phyloP scores from a whole-genome alignment of 108 stramenopile genomes.

The Pseudonitzschia delicatissima region DNA sequence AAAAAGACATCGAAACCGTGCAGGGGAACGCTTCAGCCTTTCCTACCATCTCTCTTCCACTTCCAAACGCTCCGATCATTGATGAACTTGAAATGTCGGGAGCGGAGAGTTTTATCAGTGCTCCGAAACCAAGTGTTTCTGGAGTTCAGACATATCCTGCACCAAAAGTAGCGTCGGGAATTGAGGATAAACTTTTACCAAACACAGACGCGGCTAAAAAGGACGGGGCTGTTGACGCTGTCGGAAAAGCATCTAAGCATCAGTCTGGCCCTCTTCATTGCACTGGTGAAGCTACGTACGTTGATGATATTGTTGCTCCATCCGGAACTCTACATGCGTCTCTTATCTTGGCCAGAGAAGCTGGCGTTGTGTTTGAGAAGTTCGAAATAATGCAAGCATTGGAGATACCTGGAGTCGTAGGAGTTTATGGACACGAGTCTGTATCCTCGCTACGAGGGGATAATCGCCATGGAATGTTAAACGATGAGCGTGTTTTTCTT shows the following conservation, averaged over 20 bases:
- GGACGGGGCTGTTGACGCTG: conserved; percentile 35
- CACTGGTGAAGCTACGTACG: conserved; percentile 90
- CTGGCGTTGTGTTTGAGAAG: conserved; percentile 59
- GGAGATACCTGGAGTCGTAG: conserved; percentile 77
- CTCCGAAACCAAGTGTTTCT: conserved; percentile 66
- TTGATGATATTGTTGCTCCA: conserved; percentile 88
- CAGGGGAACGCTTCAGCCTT: conserved; percentile 16
- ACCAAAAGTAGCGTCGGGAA: conserved; percentile 63
- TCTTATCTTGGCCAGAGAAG: conserved; percentile 70
- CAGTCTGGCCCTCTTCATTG: conserved; percentile 85
- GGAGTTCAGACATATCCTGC: conserved; percentile 81
- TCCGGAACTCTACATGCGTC: conserved; percentile 73
- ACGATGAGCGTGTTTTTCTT: conserved; percentile 82
- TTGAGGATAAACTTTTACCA: conserved; percentile 54
- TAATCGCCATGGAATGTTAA: conserved; percentile 76
- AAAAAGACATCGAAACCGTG: conserved; percentile 43
- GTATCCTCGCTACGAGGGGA: conserved; percentile 68
- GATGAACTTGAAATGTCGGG: conserved; percentile 51
- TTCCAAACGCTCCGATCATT: conserved; percentile 47
- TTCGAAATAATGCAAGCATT: conserved; percentile 67
- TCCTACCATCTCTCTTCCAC: conserved; percentile 23
- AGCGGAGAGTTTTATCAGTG: conserved; percentile 63
- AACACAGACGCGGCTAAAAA: conserved; percentile 22
- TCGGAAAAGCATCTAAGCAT: conserved; percentile 79
- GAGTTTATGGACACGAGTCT: conserved; percentile 65